phyloP scores from a whole-genome alignment of 768 basidiomycete genomes.

The Boletus eberwhitei region DNA sequence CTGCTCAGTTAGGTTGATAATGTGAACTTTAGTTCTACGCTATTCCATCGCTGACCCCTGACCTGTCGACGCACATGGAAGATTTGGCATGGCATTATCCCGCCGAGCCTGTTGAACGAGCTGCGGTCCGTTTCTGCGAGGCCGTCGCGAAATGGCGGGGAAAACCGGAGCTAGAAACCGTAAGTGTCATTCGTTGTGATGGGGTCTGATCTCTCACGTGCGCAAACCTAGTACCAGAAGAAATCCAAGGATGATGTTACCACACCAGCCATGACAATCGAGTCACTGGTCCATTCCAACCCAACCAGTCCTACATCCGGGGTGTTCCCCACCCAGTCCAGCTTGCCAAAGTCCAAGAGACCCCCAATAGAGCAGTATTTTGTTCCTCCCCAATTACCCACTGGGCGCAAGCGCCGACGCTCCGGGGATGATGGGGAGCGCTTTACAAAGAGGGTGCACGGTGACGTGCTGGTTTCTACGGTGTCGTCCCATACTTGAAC shows the following conservation, averaged over 20 bases:
- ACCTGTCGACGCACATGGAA: conserved; percentile 78
- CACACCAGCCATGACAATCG: conserved; percentile 52
- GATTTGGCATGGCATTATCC: conserved; percentile 70
- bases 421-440: conserved; percentile 26
- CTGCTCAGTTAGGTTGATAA: conserved; percentile 2
- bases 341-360: conserved; percentile 21
- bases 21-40: conserved; percentile 63
- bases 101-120: conserved; percentile 76
- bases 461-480: conserved; percentile 9
- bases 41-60: conserved; percentile 65
- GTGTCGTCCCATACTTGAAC: conserved; percentile 19
- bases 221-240: conserved; percentile 53
- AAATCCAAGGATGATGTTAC: conserved; percentile 32
- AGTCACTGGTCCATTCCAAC: conserved; percentile 68
- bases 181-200: conserved; percentile 25
- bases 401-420: conserved; percentile 27
- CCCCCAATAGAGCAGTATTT: conserved; percentile 41
- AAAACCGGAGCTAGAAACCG: conserved; percentile 79
- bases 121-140: conserved; percentile 76
- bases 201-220: conserved; percentile 22
- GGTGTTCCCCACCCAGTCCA: conserved; percentile 17
- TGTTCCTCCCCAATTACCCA: conserved; percentile 16
- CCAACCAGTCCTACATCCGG: conserved; percentile 53
- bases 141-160: conserved; percentile 81
- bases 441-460: conserved; percentile 21